Conservation (phyloP, 2,329 filamentous ascomycete genomes). For the Cladosporium sp. region DNA sequence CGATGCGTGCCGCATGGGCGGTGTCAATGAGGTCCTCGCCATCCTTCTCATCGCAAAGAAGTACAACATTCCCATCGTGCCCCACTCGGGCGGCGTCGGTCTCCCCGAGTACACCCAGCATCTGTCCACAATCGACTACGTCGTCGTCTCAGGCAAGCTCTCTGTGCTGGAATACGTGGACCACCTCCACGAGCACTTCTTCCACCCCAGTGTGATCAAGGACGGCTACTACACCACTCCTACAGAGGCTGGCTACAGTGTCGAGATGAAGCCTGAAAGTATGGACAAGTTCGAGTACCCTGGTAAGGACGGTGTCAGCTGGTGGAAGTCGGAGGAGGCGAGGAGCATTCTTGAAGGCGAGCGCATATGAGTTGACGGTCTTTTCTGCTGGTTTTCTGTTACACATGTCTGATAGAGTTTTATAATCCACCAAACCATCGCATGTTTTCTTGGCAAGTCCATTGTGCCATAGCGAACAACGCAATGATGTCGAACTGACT, state of each 20-base stretch:
- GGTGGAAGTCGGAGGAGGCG: slow-evolving; percentile 82
- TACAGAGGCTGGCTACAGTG: slow-evolving; percentile 76
- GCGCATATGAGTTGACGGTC: neutral
- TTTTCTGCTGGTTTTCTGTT: too few relatives aligned
- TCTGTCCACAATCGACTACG: slow-evolving; percentile 87
- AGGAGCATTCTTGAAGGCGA: slow-evolving; percentile 63
- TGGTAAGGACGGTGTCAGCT: slow-evolving; percentile 71
- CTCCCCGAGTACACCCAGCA: slow-evolving; percentile 93
- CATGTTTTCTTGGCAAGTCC: too few relatives aligned
- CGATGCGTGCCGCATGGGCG: slow-evolving; percentile 83
- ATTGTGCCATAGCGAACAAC: too few relatives aligned
- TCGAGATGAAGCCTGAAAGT: slow-evolving; percentile 87
- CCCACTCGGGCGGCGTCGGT: slow-evolving; percentile 84
- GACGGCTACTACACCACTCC: slow-evolving; percentile 88
- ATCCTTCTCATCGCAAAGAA: slow-evolving; percentile 82
- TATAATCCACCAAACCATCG: too few relatives aligned
- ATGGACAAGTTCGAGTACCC: slow-evolving; percentile 78
- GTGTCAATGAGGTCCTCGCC: slow-evolving; percentile 89
- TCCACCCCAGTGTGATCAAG: slow-evolving; percentile 73
- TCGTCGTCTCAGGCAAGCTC: slow-evolving; percentile 75
- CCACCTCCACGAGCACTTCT: slow-evolving; percentile 89
- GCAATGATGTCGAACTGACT: too few relatives aligned
- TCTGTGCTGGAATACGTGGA: slow-evolving; percentile 83
- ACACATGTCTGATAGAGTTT: too few relatives aligned
- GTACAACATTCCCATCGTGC: slow-evolving; percentile 75